Evolutionary conservation across 179 eudicot genomes (phyloP), one percentile per base, ranked within the genome.

Genomic region (Camellia oleifera): DNA sequence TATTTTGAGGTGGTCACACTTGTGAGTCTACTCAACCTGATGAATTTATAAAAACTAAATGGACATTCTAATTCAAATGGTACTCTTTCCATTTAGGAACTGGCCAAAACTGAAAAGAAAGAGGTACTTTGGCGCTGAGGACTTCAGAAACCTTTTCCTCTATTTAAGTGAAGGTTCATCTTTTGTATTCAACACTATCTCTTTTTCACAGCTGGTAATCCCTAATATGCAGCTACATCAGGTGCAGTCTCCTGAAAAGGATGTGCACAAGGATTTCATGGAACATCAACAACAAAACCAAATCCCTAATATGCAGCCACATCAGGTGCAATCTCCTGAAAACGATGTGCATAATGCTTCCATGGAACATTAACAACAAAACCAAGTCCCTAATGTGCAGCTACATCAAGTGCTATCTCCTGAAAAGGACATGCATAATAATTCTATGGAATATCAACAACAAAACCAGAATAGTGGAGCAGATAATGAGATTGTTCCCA

Each of bases 401-500:
- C 26, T 23, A 23, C 26, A 23, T 23, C 26, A 23, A 23, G 26
- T 23, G 26, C 26, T 23, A 23, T 23, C 26, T 23, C 26, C 26
- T 23, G 74, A 63, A 73, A 60, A 67, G n/a, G 77, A 46, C 26
- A 7, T 3, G 32, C 13, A 3, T 72, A 48, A 76, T 18, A 78
- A 74, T 61, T 57, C 67, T 20, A 73, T 53, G 18, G 66, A 58
- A 53, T 42, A 32, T 76, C 78, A 52, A 23, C 69, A 67, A 32
- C 70, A 44, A 74, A 18, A 83, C 76, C 85, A 83, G 72, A 86
- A 83, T 71, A 84, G 84, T 81, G 90, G 83, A 48, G 83, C 75
- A 52, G 94, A 87, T 45, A 40, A 74, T 32, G 65, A 57, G 64
- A 74, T 92, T 84, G 88, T 88, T 81, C 95, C 98, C 46, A 76